These are phyloP conservation scores for Arthrobotrys pseudoclavata DNA, from an alignment of 2,329 filamentous ascomycete species.

Conservation along the genomic window DNA sequence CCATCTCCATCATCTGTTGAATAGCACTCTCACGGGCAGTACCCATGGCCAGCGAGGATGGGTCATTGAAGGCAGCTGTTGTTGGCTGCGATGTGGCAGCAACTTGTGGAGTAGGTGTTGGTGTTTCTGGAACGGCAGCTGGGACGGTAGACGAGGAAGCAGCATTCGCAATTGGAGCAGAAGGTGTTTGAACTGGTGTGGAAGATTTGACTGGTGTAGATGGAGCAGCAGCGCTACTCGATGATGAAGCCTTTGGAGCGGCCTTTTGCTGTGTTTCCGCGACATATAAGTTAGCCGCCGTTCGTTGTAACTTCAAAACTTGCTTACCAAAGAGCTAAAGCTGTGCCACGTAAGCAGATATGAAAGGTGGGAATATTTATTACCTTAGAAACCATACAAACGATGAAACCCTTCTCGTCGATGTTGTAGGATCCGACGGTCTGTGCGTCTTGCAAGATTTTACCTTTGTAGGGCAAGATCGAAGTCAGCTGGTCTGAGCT, in stretches of 20 bases:
- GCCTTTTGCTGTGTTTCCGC: constrained; percentile 76
- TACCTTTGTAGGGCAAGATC: constrained; percentile 73
- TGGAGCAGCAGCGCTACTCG: constrained; percentile 74
- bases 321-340: constrained; percentile 26
- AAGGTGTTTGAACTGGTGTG: constrained; percentile 69
- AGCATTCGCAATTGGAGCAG: constrained; percentile 69
- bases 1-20: constrained; percentile 96
- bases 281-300: constrained; percentile 62
- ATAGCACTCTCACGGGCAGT: constrained; percentile 84
- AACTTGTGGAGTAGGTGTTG: constrained; percentile 70
- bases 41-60: constrained; percentile 88
- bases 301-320: constrained; percentile 38
- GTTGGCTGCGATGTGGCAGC: constrained; percentile 68
- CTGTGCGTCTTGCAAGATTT: constrained; percentile 98
- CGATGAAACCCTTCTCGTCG: constrained; percentile 99
- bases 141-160: constrained; percentile 68
- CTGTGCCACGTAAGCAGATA: constrained; percentile 31
- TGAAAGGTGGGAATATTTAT: constrained; percentile 57
- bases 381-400: constrained; percentile 98
- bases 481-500: constrained; percentile 61
- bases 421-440: constrained; percentile 98
- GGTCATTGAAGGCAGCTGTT: constrained; percentile 75
- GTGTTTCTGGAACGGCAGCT: constrained; percentile 69
- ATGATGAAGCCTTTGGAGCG: constrained; percentile 70
- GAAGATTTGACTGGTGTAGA: constrained; percentile 75